Conservation (phyloP, 2,329 filamentous ascomycete genomes). For the Fusarium beomiforme region DNA sequence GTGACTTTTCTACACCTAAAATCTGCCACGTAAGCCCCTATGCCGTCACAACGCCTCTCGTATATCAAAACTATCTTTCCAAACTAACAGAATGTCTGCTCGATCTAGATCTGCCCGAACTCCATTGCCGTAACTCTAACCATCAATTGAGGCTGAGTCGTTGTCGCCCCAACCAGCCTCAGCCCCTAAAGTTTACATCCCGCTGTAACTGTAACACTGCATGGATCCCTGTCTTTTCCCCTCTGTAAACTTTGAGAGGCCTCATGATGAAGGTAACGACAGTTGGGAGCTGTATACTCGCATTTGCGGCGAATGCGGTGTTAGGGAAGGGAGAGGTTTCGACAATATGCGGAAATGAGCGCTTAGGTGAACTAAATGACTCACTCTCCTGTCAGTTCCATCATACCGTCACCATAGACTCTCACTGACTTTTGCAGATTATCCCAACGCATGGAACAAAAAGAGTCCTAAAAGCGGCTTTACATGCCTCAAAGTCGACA, state of each 20-base stretch:
- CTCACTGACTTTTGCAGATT: conserved; percentile 29
- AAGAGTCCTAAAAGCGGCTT: conserved; percentile 39
- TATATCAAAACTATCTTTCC: background rate
- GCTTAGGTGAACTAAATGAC: conserved; percentile 25
- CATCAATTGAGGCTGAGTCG: background rate
- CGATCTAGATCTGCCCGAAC: background rate
- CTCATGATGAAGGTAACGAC: conserved; percentile 3
- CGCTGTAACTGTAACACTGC: background rate
- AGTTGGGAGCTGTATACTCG: background rate
- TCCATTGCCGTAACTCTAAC: background rate
- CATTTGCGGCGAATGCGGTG: accelerated
- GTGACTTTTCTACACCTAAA: background rate
- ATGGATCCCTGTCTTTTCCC: background rate
- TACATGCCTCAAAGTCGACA: conserved; percentile 39
- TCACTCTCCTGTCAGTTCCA: conserved; percentile 24
- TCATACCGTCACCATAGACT: accelerated
- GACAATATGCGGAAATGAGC: conserved; percentile 17
- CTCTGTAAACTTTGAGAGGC: background rate
- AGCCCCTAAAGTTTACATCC: background rate
- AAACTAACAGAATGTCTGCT: background rate
- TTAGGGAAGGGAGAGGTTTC: background rate
- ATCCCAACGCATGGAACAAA: conserved; percentile 42
- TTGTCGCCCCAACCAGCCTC: conserved; percentile 24
- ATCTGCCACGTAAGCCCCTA: conserved; percentile 16
- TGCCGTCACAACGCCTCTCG: background rate